Percentiles rank a stretch among this genome's conserved stretches.
These are phyloP conservation scores for Thelephora terrestris DNA, from an alignment of 1,284 basidiomycete genomes.

Conservation along the genomic window DNA sequence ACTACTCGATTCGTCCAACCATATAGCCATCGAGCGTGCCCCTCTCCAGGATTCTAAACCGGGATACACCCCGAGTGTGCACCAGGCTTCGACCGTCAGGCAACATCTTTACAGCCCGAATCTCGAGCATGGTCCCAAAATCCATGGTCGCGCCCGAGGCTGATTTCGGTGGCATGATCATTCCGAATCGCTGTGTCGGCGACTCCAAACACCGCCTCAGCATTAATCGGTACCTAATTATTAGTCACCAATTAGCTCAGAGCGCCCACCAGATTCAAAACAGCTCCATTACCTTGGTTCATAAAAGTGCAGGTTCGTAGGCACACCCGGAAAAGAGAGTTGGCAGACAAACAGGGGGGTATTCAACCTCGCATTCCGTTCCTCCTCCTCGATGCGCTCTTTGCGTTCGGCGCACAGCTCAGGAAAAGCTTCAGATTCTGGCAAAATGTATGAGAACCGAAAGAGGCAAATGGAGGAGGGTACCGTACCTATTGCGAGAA, in stretches of 20 bases:
- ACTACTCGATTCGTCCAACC: conserved; percentile 72
- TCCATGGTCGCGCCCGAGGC: conserved; percentile 29
- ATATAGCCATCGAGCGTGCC: conserved; percentile 83
- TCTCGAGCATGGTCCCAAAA: conserved; percentile 92
- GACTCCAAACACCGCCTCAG: conserved; percentile 82
- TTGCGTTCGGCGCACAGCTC: conserved; percentile 45
- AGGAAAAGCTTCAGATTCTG: conserved; percentile 60
- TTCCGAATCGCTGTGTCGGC: conserved; percentile 73
- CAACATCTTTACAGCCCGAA: conserved; percentile 78
- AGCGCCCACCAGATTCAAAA: conserved; percentile 1
- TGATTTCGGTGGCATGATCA: conserved; percentile 64
- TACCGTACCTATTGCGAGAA: conserved; percentile 58
- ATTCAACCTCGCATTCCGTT: conserved; percentile 67
- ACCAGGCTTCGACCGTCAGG: conserved; percentile 86
- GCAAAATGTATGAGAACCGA: conserved; percentile 1
- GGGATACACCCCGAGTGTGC: conserved; percentile 74
- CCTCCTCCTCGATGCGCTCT: conserved; percentile 58
- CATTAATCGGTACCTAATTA: conserved; percentile 73
- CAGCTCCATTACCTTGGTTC: conserved; percentile 55
- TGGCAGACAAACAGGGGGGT: conserved; percentile 90
- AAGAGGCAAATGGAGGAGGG: conserved; percentile 1
- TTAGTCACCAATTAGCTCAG: conserved; percentile 12
- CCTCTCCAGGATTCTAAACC: conserved; percentile 80
- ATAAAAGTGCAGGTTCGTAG: conserved; percentile 85
- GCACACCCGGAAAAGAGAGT: conserved; percentile 84